Conservation (phyloP, 2,329 filamentous ascomycete species). For the Didymella glomerata region DNA sequence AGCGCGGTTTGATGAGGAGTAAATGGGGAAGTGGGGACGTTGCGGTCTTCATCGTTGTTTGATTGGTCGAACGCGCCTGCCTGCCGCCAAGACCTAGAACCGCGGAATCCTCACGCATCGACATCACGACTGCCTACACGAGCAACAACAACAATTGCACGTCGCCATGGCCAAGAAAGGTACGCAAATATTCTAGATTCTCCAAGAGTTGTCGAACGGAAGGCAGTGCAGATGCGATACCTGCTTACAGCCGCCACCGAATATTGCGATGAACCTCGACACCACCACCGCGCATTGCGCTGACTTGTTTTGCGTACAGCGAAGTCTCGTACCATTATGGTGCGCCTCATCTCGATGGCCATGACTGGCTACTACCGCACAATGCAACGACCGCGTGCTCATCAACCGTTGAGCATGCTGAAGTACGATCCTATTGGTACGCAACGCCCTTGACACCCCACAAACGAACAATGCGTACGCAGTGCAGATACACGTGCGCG, state of each 20-base stretch:
- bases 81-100: slow-evolving; percentile 27
- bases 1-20: background rate
- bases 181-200: slow-evolving; percentile 14
- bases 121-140: slow-evolving; percentile 26
- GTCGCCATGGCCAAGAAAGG: slow-evolving; percentile 50
- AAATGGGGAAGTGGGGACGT: background rate
- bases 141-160: slow-evolving; percentile 20
- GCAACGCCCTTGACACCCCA: slow-evolving; percentile 29
- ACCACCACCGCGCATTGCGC: slow-evolving; percentile 12
- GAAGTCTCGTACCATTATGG: slow-evolving; percentile 90
- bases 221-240: background rate
- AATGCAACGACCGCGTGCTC: slow-evolving; percentile 79
- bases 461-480: background rate
- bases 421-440: slow-evolving; percentile 98
- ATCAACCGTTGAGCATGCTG: slow-evolving; percentile 91
- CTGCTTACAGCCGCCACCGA: background rate
- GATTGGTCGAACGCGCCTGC: slow-evolving; percentile 27
- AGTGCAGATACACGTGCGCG: background rate
- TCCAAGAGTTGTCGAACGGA: background rate
- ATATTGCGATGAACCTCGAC: no score
- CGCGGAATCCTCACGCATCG: slow-evolving; percentile 32
- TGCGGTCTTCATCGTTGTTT: slow-evolving; percentile 23
- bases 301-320: slow-evolving; percentile 59
- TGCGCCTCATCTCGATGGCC: slow-evolving; percentile 97
- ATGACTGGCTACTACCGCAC: slow-evolving; percentile 98